A percentile compares a stretch with the other conserved stretches of the same genome.
Conservation (phyloP, 352 stramenopile genomes). For the Blastocystis sp. region DNA sequence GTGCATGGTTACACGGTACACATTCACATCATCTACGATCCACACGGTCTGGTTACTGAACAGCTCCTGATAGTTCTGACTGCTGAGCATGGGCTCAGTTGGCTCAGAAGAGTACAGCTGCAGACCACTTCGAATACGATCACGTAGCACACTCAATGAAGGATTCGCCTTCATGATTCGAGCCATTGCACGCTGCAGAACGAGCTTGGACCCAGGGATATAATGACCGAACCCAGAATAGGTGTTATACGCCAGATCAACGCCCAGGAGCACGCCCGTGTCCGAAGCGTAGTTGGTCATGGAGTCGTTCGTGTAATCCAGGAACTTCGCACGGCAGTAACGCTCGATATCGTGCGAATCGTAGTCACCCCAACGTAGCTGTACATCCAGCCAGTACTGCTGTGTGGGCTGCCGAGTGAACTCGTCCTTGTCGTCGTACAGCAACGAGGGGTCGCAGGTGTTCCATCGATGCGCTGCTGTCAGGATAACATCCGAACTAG, state of each 20-base stretch:
- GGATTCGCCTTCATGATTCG: constrained; percentile 99
- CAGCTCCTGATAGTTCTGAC: constrained; percentile 98
- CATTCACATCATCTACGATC: constrained; percentile 99
- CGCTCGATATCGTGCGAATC: constrained; percentile 99
- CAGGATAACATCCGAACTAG: constrained; percentile 94
- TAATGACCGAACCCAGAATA: constrained; percentile 99
- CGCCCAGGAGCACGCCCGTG: constrained; percentile 88
- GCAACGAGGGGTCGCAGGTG: constrained; percentile 78
- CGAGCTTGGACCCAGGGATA: constrained; percentile 94
- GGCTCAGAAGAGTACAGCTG: constrained; percentile 98
- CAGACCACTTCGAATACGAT: constrained; percentile 97
- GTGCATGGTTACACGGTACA: constrained; percentile 97
- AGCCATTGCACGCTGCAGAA: constrained; percentile 98
- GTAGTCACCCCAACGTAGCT: constrained; percentile 98
- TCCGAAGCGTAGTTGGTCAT: constrained; percentile 99
- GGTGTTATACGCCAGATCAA: constrained; percentile 98
- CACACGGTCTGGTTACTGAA: constrained; percentile 99
- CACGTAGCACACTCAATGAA: constrained; percentile 94
- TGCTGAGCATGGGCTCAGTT: constrained; percentile 97
- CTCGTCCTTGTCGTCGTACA: constrained; percentile 87
- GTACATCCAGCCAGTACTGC: constrained; percentile 99
- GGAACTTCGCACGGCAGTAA: constrained; percentile 95
- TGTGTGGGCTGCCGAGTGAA: constrained; percentile 92
- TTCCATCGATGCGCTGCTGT: constrained; percentile 98
- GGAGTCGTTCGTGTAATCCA: constrained; percentile 99